Conservation (phyloP, 2,329 filamentous ascomycete genomes). For the Lachnellula cervina region DNA sequence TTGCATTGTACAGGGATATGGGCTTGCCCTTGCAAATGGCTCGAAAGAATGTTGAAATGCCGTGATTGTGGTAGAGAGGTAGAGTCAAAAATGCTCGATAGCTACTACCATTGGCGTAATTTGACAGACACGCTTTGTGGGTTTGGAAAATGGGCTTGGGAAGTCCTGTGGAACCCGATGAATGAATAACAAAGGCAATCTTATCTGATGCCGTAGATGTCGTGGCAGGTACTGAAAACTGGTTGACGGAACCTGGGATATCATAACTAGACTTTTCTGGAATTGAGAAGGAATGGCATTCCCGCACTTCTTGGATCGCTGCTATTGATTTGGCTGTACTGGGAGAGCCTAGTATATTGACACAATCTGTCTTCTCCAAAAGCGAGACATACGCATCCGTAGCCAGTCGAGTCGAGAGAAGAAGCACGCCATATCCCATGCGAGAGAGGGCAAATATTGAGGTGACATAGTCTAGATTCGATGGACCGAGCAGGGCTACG, state of each 20-base stretch:
- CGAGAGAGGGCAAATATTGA: constrained; percentile 48
- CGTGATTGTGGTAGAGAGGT: constrained; percentile 55
- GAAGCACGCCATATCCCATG: constrained; percentile 48
- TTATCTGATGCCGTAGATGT: constrained; percentile 8
- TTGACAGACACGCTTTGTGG: constrained; percentile 45
- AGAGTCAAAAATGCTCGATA: constrained; percentile 35
- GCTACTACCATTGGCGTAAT: constrained; percentile 20
- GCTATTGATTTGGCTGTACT: constrained; percentile 7
- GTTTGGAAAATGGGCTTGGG: constrained; percentile 59
- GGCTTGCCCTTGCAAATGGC: constrained; percentile 46
- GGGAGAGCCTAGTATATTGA: constrained; percentile 11
- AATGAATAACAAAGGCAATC: constrained; percentile 26
- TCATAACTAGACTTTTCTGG: constrained; percentile 14
- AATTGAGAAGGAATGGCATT: constrained; percentile 21
- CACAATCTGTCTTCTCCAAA: constrained; percentile 37
- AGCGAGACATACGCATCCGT: constrained; percentile 45
- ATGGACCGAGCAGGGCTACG: constrained; percentile 19
- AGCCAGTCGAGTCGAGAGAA: constrained; percentile 50
- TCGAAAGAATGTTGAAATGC: constrained; percentile 49
- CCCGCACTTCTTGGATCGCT: constrained; percentile 9
- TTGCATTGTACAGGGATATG: constrained; percentile 50
- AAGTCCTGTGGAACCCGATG: constrained; percentile 50
- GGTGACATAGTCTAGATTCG: constrained; percentile 46
- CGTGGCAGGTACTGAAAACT: neutral
- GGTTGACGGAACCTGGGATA: neutral